A percentile compares a stretch with the other conserved stretches of the same genome.
These are phyloP conservation scores for Spizellomyces punctatus DNA, from an alignment of 192 early-diverging fungal genomes.

Conservation along the genomic window DNA sequence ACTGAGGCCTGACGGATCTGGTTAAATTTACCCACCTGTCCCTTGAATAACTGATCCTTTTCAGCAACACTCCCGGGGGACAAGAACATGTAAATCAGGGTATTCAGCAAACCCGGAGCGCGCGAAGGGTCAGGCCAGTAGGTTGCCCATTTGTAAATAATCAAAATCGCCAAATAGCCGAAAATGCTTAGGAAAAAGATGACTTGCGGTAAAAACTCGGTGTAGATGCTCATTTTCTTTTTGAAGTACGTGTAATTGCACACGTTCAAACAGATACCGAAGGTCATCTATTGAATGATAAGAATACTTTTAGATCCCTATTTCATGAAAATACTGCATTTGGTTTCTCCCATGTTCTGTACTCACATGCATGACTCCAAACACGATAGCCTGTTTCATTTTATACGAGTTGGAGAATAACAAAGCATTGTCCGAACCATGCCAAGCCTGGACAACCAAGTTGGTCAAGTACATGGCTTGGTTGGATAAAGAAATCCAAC, in stretches of 20 bases:
- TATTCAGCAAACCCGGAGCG: slow-evolving; percentile 93
- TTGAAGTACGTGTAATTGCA: slow-evolving; percentile 91
- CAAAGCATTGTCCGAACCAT: slow-evolving; percentile 89
- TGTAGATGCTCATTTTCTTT: slow-evolving; percentile 75
- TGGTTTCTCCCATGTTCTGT: too few species aligned
- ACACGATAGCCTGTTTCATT: slow-evolving; percentile 98
- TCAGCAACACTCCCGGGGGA: slow-evolving; percentile 78
- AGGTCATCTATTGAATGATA: slow-evolving; percentile 71
- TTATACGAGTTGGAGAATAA: slow-evolving; percentile 99
- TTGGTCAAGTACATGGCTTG: background rate
- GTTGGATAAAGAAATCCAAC: background rate
- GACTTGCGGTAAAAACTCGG: slow-evolving; percentile 93
- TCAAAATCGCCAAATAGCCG: slow-evolving; percentile 91
- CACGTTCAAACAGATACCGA: slow-evolving; percentile 87
- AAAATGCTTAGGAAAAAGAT: slow-evolving; percentile 92
- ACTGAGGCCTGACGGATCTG: too few species aligned
- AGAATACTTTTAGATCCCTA: background rate
- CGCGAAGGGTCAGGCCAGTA: slow-evolving; percentile 78
- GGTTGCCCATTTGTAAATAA: slow-evolving; percentile 95
- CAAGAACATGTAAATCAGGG: slow-evolving; percentile 99
- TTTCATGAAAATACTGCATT: background rate
- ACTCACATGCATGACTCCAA: slow-evolving; percentile 88
- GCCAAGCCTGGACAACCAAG: slow-evolving; percentile 68
- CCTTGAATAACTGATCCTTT: slow-evolving; percentile 75
- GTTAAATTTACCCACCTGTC: slow-evolving; percentile 63